These are phyloP conservation scores for Xerocomus nothofagi DNA, from an alignment of 1,284 basidiomycete species.

Conservation along the genomic window DNA sequence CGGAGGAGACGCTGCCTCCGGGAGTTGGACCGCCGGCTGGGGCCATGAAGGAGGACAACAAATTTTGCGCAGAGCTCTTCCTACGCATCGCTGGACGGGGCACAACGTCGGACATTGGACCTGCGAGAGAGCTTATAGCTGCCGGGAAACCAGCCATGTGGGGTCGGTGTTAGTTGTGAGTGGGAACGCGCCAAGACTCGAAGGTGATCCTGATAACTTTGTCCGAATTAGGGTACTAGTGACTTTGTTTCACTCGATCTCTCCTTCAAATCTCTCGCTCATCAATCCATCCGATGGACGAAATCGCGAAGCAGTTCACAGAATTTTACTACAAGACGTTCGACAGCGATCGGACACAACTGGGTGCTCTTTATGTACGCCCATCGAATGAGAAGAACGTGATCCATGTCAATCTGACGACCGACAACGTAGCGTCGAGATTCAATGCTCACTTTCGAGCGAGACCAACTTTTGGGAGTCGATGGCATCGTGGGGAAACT, in stretches of 20 bases:
- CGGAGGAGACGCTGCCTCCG: slow-evolving; percentile 32
- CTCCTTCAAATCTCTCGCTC: slow-evolving; percentile 7
- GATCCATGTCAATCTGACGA: slow-evolving; percentile 29
- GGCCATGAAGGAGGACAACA: slow-evolving; percentile 73
- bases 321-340: slow-evolving; percentile 78
- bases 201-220: slow-evolving; percentile 1
- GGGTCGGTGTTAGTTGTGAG: not conserved
- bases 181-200: not conserved
- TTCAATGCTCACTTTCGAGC: slow-evolving; percentile 94
- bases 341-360: slow-evolving; percentile 54
- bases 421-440: slow-evolving; percentile 63
- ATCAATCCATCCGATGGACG: slow-evolving; percentile 59
- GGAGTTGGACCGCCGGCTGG: slow-evolving; percentile 27
- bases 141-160: slow-evolving; percentile 22
- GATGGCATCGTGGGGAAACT: slow-evolving; percentile 78
- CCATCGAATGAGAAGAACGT: slow-evolving; percentile 8
- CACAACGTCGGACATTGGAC: slow-evolving; percentile 32
- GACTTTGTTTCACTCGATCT: not conserved
- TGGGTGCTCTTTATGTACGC: slow-evolving; percentile 75
- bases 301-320: slow-evolving; percentile 66
- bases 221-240: slow-evolving; percentile 23
- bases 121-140: slow-evolving; percentile 9
- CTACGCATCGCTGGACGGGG: slow-evolving; percentile 67
- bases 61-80: slow-evolving; percentile 81
- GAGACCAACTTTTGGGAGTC: slow-evolving; percentile 59